Evolutionary conservation across 148 eudicot genomes (phyloP), one percentile per base, ranked within the genome.

Genomic region (Chenopodium berlandieri): DNA sequence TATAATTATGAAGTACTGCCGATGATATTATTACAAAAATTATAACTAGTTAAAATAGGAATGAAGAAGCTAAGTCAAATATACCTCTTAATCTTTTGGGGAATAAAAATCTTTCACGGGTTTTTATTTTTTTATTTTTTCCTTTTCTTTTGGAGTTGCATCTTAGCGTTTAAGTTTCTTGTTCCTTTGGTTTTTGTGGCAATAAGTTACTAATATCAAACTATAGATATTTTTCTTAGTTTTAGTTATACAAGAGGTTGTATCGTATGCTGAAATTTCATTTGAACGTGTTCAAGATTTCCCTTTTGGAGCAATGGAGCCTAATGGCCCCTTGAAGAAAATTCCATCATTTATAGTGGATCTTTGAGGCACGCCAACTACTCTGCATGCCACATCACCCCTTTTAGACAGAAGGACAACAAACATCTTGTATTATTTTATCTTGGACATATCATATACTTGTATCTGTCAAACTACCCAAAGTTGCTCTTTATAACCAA

Each of bases 91-190:
- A 40, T 40, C 44, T 40, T 5, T 40, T 40, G 44, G 44, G 44
- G 44, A 6, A 6, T 4, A 4, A 40, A 37, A 40, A 40, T 40
- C 44, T 40, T 40, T 40, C 44, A 40, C 44, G 7, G 5, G 44
- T 40, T 40, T 6, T 40, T 40, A 5, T 6, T 40, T 48, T 47
- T 47, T 6, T 11, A 48, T 10, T 16, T 23, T 62, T 9, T 22
- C 71, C 66, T 72, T 37, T 79, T 20, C 34, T 82, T 44, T 13
- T 10, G 46, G 5, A 52, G 68, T 70, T 60, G 47, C 70, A n/a
- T 76, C 17, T 50, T 9, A 17, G 7, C 5, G 27, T 62, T 20
- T 62, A 9, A 60, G 20, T 60, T 17, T 62, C 65, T 22, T 62
- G 7, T 0, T 62, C 22, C 23, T 19, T 62, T 22, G 17, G 17